Percentiles rank a stretch among this genome's conserved stretches.
These are phyloP conservation scores for Pleurotus platypus DNA, from an alignment of 768 basidiomycete species.

Conservation along the genomic window DNA sequence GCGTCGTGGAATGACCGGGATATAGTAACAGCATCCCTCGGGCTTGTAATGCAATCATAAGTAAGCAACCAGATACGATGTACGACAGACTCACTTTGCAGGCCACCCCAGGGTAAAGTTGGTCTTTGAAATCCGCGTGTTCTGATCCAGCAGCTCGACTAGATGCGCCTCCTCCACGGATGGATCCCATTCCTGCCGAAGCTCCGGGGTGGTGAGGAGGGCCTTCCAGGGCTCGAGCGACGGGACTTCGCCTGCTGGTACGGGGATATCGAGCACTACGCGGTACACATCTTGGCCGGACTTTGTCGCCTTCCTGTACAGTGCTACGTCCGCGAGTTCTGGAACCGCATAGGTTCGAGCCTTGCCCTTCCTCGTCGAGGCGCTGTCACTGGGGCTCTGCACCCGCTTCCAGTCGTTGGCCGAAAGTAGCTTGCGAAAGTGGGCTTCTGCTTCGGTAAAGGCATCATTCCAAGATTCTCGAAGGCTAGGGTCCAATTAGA, in stretches of 20 bases:
- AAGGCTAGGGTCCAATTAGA: constrained; percentile 44
- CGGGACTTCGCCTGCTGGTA: constrained; percentile 56
- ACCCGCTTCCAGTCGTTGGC: constrained; percentile 83
- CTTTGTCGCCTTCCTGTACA: constrained; percentile 71
- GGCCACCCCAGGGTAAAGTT: constrained; percentile 96
- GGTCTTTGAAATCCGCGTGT: constrained; percentile 84
- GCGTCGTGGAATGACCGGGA: constrained; percentile 80
- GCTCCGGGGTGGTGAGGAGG: constrained; percentile 80
- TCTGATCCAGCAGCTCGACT: constrained; percentile 82
- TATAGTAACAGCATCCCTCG: constrained; percentile 92
- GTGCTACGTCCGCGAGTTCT: constrained; percentile 66
- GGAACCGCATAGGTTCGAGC: constrained; percentile 46
- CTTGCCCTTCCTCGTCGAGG: constrained; percentile 59
- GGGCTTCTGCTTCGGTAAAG: constrained; percentile 67
- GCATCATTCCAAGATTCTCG: constrained; percentile 81
- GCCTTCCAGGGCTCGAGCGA: constrained; percentile 79
- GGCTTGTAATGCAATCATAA: constrained; percentile 43
- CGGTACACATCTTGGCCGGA: constrained; percentile 77
- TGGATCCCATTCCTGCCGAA: constrained; percentile 90
- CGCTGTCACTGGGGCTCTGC: constrained; percentile 34
- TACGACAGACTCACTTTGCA: constrained; percentile 66
- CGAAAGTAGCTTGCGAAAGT: constrained; percentile 73
- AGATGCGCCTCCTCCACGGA: constrained; percentile 83
- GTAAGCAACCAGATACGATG: neutral
- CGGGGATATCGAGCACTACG: constrained; percentile 65